These are phyloP conservation scores for Epichloe brachyelytri DNA, from an alignment of 2,329 filamentous ascomycete species.

Conservation along the genomic window DNA sequence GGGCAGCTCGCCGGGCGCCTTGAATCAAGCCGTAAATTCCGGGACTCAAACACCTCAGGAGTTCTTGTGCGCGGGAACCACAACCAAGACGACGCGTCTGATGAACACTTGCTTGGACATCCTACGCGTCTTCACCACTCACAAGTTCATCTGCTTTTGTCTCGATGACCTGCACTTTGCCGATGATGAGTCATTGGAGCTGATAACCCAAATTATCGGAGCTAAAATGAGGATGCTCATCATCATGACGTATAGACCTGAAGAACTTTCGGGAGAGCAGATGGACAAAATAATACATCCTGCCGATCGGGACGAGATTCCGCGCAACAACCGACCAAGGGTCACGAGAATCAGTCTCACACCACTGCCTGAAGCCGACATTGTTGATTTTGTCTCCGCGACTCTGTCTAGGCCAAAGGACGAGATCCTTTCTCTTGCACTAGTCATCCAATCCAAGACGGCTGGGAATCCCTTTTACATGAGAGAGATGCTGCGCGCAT, in stretches of 20 bases:
- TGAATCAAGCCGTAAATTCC: slow-evolving; percentile 20
- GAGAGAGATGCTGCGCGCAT: slow-evolving; percentile 78
- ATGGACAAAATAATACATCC: slow-evolving; percentile 43
- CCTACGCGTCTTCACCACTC: slow-evolving; percentile 63
- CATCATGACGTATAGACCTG: slow-evolving; percentile 62
- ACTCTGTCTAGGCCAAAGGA: slow-evolving; percentile 64
- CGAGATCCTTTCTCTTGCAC: slow-evolving; percentile 62
- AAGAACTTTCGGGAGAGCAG: slow-evolving; percentile 46
- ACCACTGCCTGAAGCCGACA: slow-evolving; percentile 66
- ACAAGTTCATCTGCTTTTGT: slow-evolving; percentile 80
- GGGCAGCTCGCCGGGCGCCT: slow-evolving; percentile 26
- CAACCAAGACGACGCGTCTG: slow-evolving; percentile 57
- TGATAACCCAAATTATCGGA: slow-evolving; percentile 68
- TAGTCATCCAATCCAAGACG: slow-evolving; percentile 81
- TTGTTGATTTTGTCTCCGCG: slow-evolving; percentile 67
- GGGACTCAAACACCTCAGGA: slow-evolving; percentile 43
- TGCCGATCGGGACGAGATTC: slow-evolving; percentile 36
- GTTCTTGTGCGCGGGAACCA: slow-evolving; percentile 43
- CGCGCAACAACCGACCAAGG: slow-evolving; percentile 35
- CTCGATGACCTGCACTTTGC: slow-evolving; percentile 86
- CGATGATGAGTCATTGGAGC: slow-evolving; percentile 73
- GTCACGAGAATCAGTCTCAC: slow-evolving; percentile 59
- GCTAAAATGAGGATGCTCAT: slow-evolving; percentile 71
- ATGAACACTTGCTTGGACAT: slow-evolving; percentile 85
- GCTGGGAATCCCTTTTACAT: slow-evolving; percentile 85